phyloP scores from a whole-genome alignment of 2,329 filamentous ascomycete genomes.

The Fusarium siculi region DNA sequence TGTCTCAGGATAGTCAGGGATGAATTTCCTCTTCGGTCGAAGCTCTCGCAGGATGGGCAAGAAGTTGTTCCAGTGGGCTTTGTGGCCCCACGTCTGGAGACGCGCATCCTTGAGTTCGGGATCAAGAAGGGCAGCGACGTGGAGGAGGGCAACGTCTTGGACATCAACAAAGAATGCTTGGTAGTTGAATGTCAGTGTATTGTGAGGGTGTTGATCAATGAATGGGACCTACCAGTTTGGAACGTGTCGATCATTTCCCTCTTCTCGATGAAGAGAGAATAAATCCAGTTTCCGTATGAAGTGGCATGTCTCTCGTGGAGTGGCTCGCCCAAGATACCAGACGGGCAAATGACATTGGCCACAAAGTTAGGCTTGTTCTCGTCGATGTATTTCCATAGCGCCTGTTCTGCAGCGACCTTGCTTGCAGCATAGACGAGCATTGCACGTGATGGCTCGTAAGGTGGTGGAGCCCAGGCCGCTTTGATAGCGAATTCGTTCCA shows the following conservation, averaged over 20 bases:
- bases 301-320: slow-evolving; percentile 32
- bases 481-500: slow-evolving; percentile 31
- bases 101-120: slow-evolving; percentile 5
- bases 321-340: slow-evolving; percentile 26
- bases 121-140: slow-evolving; percentile 12
- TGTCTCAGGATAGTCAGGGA: slow-evolving; percentile 1
- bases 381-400: slow-evolving; percentile 45
- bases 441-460: slow-evolving; percentile 27
- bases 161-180: neutral
- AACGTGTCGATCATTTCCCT: slow-evolving; percentile 1
- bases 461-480: slow-evolving; percentile 45
- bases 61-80: slow-evolving; percentile 19
- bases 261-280: neutral
- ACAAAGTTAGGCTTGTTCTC: slow-evolving; percentile 40
- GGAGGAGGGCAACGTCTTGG: slow-evolving; percentile 15
- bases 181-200: rapidly evolving
- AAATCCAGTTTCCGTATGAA: neutral
- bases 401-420: slow-evolving; percentile 47
- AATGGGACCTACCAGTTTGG: neutral
- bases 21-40: slow-evolving; percentile 2
- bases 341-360: slow-evolving; percentile 36
- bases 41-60: slow-evolving; percentile 7
- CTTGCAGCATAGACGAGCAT: slow-evolving; percentile 45
- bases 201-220: rapidly evolving
- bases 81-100: slow-evolving; percentile 11